Percentiles rank a stretch among this genome's conserved stretches.
Conservation (phyloP, 2,329 filamentous ascomycete genomes). For the Trichoderma afroharzianum region DNA sequence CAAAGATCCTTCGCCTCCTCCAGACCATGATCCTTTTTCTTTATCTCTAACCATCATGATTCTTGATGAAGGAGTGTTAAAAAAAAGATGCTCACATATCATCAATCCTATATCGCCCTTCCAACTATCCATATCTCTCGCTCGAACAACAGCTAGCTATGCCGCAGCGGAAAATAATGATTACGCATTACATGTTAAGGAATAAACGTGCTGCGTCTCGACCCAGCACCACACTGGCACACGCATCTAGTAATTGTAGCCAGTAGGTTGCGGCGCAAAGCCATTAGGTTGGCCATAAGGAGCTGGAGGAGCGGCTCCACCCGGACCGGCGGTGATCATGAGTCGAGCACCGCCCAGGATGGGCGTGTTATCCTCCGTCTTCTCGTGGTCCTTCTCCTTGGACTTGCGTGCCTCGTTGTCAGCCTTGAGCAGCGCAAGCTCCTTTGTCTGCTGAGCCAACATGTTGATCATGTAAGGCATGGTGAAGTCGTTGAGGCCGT, state of each 20-base stretch:
- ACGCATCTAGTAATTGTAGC: constrained; percentile 58
- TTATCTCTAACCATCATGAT: constrained; percentile 15
- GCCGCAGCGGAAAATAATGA: neutral
- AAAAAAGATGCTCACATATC: constrained; percentile 7
- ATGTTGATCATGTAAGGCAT: constrained; percentile 99
- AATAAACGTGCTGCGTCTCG: neutral
- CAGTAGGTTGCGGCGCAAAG: constrained; percentile 84
- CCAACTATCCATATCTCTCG: constrained; percentile 6
- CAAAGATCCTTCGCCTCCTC: constrained; percentile 6
- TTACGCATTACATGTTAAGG: constrained; percentile 7
- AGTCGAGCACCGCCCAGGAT: constrained; percentile 85
- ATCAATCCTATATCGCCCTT: constrained; percentile 1
- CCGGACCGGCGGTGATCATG: constrained; percentile 92
- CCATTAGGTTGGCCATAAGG: constrained; percentile 80
- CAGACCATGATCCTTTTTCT: constrained; percentile 8
- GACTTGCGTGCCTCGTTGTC: constrained; percentile 94
- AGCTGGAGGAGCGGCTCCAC: constrained; percentile 56
- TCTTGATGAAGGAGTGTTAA: constrained; percentile 3
- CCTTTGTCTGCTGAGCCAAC: constrained; percentile 82
- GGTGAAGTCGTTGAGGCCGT: constrained; percentile 91
- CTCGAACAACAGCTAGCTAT: constrained; percentile 1
- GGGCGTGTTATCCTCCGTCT: constrained; percentile 88
- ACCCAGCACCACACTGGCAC: constrained; percentile 28
- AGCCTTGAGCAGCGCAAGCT: constrained; percentile 80
- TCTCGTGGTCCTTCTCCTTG: constrained; percentile 67